Evolutionary conservation across 805 yeast genomes (phyloP).

Genomic region (Sugiyamaella lignohabitans): DNA sequence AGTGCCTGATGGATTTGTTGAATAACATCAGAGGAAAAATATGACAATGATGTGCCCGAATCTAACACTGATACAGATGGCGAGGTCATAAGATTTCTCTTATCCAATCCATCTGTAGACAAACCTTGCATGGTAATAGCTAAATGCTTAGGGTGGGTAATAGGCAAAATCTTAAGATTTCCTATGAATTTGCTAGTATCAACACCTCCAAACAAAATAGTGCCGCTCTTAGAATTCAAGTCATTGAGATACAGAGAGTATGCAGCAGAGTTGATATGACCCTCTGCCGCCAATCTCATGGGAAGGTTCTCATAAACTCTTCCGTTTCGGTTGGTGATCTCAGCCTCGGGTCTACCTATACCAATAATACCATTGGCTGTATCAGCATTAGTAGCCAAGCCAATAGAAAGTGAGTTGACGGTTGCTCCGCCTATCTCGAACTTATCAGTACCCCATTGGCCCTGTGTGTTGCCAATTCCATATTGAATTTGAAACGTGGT

Average conservation of each 20-base stretch:
- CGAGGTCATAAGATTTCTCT: constrained; percentile 19
- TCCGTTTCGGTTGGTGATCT: constrained; percentile 31
- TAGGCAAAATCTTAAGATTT: constrained; percentile 33
- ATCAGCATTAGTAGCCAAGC: constrained; percentile 62
- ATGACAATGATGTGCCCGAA: constrained; percentile 50
- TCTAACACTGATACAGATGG: constrained; percentile 40
- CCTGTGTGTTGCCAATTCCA: constrained; percentile 46
- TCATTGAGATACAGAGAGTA: constrained; percentile 60
- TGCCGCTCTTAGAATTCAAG: constrained; percentile 38
- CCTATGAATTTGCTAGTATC: constrained; percentile 47
- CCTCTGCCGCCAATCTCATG: constrained; percentile 48
- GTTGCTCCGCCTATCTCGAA: constrained; percentile 49
- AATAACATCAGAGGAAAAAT: constrained; percentile 38
- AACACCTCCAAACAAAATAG: constrained; percentile 50
- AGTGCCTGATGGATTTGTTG: constrained; percentile 33
- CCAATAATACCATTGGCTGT: constrained; percentile 54
- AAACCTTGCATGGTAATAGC: constrained; percentile 28
- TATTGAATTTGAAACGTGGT: constrained; percentile 34
- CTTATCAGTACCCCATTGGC: constrained; percentile 59
- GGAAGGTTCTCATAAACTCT: constrained; percentile 60
- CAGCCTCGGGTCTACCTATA: constrained; percentile 47
- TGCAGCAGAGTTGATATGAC: constrained; percentile 49
- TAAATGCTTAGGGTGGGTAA: constrained; percentile 32
- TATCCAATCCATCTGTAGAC: constrained; percentile 24
- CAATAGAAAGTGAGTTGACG: constrained; percentile 57